Evolutionary conservation across 2,329 filamentous ascomycete species (phyloP), one percentile per base, ranked within the genome.

Genomic region (Hypoxylon sp.): DNA sequence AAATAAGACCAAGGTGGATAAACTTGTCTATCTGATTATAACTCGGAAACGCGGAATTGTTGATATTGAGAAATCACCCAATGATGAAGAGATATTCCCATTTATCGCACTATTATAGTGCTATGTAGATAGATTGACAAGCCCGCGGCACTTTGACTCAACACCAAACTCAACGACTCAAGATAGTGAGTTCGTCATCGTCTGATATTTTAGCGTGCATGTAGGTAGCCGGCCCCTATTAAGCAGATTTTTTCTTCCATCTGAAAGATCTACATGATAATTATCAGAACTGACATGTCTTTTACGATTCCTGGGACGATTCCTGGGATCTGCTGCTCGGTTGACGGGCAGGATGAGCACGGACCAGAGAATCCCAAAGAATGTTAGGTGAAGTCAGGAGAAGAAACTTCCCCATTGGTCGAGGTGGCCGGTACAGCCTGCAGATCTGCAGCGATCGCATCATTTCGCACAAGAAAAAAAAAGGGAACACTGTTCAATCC

Each of bases 391-490:
- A 36, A 43, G 23, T 46, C 49, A 57, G 46, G 47, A 43, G 44
- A n/a, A 3, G 12, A 49, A 42, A 31, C 6, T 2, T 21, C 38
- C 46, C 47, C 25, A 52, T 55, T 55, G 55, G 55, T 15, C 8
- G 5, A 25, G 4, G 15, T 23, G 13, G 29, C 29, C 30, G 40
- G 32, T 25, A 38, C 31, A 30, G 37, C 36, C 37, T 31, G 34
- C 41, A 42, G 48, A 56, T 55, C 52, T 44, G 19, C 35, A 47
- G 27, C 26, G 25, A 49, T 47, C 55, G 26, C 52, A 55, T 50
- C 48, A 55, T 50, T 26, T 25, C 34, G 35, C 43, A 23, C 32
- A 37, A 13, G 19, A 38, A 25, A 37, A 29, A 45, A 32, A 49
- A 20, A 42, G 38, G 35, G 15, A 41, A 30, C 4, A 23, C 12